Conservation (phyloP, 139 green algal species). For the Mesostigma viride region DNA sequence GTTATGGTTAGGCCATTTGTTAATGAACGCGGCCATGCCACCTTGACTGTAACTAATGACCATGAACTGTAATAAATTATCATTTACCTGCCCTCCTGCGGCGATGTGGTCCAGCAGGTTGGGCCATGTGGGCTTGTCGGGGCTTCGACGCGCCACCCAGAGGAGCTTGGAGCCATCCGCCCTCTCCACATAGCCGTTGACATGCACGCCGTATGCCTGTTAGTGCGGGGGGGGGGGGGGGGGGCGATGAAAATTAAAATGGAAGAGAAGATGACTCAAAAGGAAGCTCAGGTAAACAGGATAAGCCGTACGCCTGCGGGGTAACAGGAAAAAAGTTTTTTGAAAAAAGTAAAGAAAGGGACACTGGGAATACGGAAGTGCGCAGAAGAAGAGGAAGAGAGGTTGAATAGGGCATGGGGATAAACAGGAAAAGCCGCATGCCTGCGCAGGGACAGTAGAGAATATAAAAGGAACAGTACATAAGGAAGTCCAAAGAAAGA, state of each 20-base stretch:
- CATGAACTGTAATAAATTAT: neutral
- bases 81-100: constrained; percentile 57
- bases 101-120: constrained; percentile 88
- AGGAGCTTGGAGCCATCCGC: constrained; percentile 45
- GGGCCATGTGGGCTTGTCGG: constrained; percentile 80
- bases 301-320: neutral
- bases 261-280: neutral
- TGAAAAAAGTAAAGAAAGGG: neutral
- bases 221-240: no score
- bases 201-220: constrained; percentile 75
- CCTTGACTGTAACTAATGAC: no score
- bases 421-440: no score
- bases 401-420: neutral
- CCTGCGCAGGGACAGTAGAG: no score
- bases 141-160: constrained; percentile 71
- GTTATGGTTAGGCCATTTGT: no score
- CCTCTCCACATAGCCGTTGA: constrained; percentile 69
- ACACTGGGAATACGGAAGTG: neutral
- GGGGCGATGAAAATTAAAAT: no score
- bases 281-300: neutral
- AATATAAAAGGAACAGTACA: no score
- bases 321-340: neutral
- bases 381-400: neutral
- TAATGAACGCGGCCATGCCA: no score
- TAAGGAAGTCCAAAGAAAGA: no score